Conservation (phyloP, 345 rosid genomes). For the Hibiscus mutabilis region DNA sequence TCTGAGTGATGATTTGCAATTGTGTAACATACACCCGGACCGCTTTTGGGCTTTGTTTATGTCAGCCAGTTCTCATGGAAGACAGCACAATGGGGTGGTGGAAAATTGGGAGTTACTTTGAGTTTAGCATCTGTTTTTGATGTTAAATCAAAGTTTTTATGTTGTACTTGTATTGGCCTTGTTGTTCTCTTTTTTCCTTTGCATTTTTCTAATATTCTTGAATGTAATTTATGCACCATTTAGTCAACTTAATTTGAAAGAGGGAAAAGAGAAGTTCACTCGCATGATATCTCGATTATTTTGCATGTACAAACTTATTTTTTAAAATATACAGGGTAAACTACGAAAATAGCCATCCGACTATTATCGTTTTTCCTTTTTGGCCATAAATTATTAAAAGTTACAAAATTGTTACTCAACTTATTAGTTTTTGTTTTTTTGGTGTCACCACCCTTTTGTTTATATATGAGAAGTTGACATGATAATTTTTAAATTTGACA, state of each 20-base stretch:
- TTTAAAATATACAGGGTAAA: too few relatives aligned
- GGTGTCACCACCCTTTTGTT: too few relatives aligned
- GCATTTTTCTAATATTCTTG: neutral
- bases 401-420: too few relatives aligned
- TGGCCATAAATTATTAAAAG: too few relatives aligned
- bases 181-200: neutral
- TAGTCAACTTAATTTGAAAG: neutral
- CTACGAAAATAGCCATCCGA: too few relatives aligned
- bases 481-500: too few relatives aligned
- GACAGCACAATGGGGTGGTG: neutral
- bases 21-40: neutral
- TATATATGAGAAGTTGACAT: too few relatives aligned
- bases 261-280: neutral
- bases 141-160: neutral
- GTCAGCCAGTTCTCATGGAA: neutral
- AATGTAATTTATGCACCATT: neutral
- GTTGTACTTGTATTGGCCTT: neutral
- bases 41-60: neutral
- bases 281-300: neutral
- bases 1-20: neutral
- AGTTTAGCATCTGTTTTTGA: neutral
- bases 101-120: neutral
- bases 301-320: neutral
- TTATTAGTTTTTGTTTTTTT: too few relatives aligned
- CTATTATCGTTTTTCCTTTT: too few relatives aligned